Evolutionary conservation across 2,329 filamentous ascomycete species (phyloP), one percentile per base, ranked within the genome.

Genomic region (Cryphonectria carpinicola): DNA sequence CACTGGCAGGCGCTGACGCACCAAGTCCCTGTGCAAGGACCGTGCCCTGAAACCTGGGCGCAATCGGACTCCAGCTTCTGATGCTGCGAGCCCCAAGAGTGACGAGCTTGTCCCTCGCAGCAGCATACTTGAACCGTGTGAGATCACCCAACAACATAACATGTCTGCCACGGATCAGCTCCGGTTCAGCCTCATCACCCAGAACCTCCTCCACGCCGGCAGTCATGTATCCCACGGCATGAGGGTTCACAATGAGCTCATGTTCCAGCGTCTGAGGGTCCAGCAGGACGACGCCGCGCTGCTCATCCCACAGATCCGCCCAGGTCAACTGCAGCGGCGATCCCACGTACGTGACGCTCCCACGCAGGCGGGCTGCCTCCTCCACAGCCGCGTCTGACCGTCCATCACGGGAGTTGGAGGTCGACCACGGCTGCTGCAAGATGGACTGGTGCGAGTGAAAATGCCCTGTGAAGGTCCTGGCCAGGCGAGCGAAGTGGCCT

Each of bases 361-460:
- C 78, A 28, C 68, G 71, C 8, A 75, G 71, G 32, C 63, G 66
- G 61, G 68, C 54, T 28, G 54, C 54, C 32, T 28, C 54, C 17
- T 22, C 54, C 6, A 17, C 25, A 4, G 25, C 32, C 41, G 17
- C 6, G 41, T 43, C 41, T 43, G 14, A 17, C 14, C 41, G 41
- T 5, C 41, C 41, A 17, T 4, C 41, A 43, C 41, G 14, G 14
- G 41, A 43, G 19, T 17, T 49, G 19, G 19, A 6, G 1, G 35
- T 7, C 60, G 6, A 17, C 35, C 17, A 22, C 17, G 35, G 32
- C 35, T 39, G 49, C 68, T 77, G 78, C 41, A 76, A 25, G 25
- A 80, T 79, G 17, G 75, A 76, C 69, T 80, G 78, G 62, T 78
- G 77, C 49, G 74, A 77, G 71, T 80, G 78, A 56, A 80, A 80